Percentiles rank a stretch among this genome's conserved stretches.
Evolutionary conservation across 1,139 yeast genomes (phyloP).

Genomic region (Kazachstania sp.): DNA sequence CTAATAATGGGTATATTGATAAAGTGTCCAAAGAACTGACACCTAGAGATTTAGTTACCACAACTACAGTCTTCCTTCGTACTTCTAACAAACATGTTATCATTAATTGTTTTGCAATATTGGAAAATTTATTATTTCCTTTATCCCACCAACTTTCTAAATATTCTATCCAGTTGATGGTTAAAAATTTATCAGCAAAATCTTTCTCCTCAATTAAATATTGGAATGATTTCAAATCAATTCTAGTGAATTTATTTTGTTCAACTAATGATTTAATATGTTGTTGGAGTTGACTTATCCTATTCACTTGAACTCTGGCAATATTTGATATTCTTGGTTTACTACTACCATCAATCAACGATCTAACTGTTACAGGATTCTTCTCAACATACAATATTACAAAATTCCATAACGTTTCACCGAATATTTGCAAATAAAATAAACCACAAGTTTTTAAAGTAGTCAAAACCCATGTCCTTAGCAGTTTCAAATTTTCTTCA

Average conservation of each 20-base stretch:
- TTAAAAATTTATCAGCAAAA: conserved; percentile 50
- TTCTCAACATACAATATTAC: conserved; percentile 43
- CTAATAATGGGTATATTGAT: conserved; percentile 43
- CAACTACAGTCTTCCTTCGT: conserved; percentile 36
- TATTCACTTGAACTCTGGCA: conserved; percentile 23
- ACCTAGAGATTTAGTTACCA: conserved; percentile 40
- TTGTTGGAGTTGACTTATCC: conserved; percentile 26
- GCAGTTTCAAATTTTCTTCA: conserved; percentile 39
- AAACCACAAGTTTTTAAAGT: conserved; percentile 47
- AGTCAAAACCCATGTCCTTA: conserved; percentile 46
- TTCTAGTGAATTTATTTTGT: conserved; percentile 37
- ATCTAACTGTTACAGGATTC: conserved; percentile 42
- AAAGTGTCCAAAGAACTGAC: conserved; percentile 38
- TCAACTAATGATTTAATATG: conserved; percentile 39
- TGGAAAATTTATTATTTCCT: conserved; percentile 47
- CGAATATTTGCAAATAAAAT: conserved; percentile 46
- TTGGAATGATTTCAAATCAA: conserved; percentile 40
- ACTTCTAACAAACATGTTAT: conserved; percentile 45
- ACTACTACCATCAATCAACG: conserved; percentile 41
- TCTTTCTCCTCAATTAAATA: conserved; percentile 22
- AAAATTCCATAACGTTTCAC: conserved; percentile 57
- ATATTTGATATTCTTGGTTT: conserved; percentile 26
- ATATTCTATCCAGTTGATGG: conserved; percentile 46
- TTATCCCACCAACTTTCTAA: conserved; percentile 49
- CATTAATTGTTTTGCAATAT: conserved; percentile 41